These are phyloP conservation scores for Citrus unshiu DNA, from an alignment of 345 rosid genomes.

Conservation along the genomic window DNA sequence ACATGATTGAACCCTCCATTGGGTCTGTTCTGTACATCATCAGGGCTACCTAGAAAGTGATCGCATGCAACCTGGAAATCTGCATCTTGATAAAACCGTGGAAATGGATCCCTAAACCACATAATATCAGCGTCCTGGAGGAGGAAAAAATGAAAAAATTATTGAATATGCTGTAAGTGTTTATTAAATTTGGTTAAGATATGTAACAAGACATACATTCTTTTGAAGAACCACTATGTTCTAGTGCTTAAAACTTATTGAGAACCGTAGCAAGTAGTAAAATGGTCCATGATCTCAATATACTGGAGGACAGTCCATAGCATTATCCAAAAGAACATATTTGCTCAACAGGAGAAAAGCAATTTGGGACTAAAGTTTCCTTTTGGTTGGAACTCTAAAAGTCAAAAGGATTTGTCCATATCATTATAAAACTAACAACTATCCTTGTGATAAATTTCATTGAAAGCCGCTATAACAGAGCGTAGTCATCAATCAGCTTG, in stretches of 20 bases:
- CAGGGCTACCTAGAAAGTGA: slow-evolving; percentile 50
- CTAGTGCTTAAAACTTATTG: neutral
- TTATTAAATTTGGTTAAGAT: neutral
- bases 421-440: neutral
- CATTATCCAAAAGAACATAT: neutral
- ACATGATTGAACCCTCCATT: slow-evolving; percentile 78
- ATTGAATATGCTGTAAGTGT: slow-evolving; percentile 10
- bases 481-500: neutral
- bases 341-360: neutral
- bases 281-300: no score
- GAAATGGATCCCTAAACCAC: slow-evolving; percentile 92
- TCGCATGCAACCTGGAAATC: slow-evolving; percentile 93
- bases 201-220: neutral
- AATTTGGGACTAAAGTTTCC: neutral
- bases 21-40: slow-evolving; percentile 49
- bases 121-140: slow-evolving; percentile 89
- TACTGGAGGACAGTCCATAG: neutral
- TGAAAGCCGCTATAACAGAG: neutral
- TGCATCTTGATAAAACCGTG: slow-evolving; percentile 51
- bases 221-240: neutral
- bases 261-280: neutral
- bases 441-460: neutral
- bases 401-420: neutral
- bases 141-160: slow-evolving; percentile 7
- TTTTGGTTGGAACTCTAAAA: neutral